Evolutionary conservation across 257 asterid genomes (phyloP).

Genomic region (Nicotiana tomentosiformis): DNA sequence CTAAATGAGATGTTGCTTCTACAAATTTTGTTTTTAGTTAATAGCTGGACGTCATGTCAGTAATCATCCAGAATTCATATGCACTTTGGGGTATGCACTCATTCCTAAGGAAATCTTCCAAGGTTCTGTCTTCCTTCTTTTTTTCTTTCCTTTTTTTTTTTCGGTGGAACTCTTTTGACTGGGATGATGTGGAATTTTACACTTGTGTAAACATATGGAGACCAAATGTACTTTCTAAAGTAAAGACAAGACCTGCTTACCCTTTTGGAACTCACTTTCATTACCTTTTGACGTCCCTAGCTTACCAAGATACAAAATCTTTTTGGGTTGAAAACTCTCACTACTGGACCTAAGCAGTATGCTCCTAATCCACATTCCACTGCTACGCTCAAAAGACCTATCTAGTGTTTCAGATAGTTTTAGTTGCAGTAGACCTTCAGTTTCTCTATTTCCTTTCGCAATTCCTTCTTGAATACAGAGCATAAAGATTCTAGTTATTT

Average conservation of each 20-base stretch:
- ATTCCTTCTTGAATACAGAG: not conserved
- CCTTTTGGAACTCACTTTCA: not conserved
- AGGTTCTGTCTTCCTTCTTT: not conserved
- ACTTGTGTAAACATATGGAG: not conserved
- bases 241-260: not conserved
- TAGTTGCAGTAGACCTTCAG: not conserved
- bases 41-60: not conserved
- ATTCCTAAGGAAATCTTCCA: not conserved
- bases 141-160: not conserved
- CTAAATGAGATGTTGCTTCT: not conserved
- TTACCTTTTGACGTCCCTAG: not conserved
- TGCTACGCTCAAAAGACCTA: not conserved
- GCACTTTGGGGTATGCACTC: not conserved
- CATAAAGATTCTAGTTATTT: not conserved
- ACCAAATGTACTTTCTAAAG: not conserved
- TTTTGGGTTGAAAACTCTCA: not conserved
- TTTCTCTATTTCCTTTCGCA: not conserved
- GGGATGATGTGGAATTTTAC: not conserved
- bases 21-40: not conserved
- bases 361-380: not conserved
- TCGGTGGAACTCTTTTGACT: not conserved
- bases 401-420: not conserved
- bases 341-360: not conserved
- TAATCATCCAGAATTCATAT: not conserved
- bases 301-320: not conserved